Percentiles rank a stretch among this genome's conserved stretches.
Evolutionary conservation across 345 rosid species (phyloP).

Genomic region (Rhodomyrtus tomentosa): DNA sequence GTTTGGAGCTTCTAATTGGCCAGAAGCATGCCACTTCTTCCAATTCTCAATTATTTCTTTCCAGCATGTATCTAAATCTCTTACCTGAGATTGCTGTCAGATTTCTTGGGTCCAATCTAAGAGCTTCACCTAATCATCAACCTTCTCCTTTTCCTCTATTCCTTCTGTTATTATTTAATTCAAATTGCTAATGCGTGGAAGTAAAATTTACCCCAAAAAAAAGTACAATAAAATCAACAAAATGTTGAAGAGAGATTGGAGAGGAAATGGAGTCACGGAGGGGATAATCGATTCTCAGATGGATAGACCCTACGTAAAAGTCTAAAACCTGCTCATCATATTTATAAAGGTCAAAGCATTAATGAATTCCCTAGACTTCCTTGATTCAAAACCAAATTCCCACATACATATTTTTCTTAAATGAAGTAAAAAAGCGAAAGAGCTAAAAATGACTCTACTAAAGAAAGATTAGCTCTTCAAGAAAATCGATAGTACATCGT

Average conservation of each 20-base stretch:
- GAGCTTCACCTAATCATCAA: background rate
- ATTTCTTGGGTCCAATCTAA: background rate
- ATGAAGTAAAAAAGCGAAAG: background rate
- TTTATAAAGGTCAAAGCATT: background rate
- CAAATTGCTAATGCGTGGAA: background rate
- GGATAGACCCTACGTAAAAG: background rate
- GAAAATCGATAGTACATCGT: fast-evolving
- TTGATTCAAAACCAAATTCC: background rate
- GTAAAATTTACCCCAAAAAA: background rate
- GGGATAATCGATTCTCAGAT: background rate
- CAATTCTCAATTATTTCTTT: background rate
- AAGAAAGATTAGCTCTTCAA: background rate
- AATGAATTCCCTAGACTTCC: background rate
- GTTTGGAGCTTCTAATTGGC: background rate
- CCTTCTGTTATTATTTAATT: background rate
- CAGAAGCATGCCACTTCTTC: background rate
- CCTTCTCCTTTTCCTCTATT: background rate
- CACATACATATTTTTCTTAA: background rate
- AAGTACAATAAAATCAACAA: background rate
- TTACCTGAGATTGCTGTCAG: background rate
- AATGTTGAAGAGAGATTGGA: background rate
- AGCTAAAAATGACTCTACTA: background rate
- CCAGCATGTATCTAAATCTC: background rate
- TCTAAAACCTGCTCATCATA: background rate
- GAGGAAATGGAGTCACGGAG: background rate